A percentile compares a stretch with the other conserved stretches of the same genome.
phyloP scores from a whole-genome alignment of 768 basidiomycete species.

The Tylopilus sp. region DNA sequence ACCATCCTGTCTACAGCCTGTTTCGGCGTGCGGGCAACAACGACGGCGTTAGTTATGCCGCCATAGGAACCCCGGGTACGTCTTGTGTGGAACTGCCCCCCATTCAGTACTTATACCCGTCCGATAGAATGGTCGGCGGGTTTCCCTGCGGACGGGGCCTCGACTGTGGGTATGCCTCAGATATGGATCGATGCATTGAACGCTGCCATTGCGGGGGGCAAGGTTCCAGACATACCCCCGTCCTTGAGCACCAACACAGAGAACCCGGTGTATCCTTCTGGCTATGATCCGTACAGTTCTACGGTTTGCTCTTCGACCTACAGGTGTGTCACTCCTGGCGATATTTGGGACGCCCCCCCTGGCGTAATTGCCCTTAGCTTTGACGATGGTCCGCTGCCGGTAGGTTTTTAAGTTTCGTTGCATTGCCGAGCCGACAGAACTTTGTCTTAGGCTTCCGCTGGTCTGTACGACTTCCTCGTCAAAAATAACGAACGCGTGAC shows the following conservation, averaged over 20 bases:
- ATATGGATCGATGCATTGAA: constrained; percentile 72
- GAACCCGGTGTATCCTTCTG: constrained; percentile 37
- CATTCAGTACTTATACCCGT: neutral
- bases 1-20: constrained; percentile 58
- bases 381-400: constrained; percentile 74
- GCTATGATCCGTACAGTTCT: constrained; percentile 40
- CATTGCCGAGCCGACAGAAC: constrained; percentile 1
- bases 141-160: constrained; percentile 55
- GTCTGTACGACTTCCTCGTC: constrained; percentile 64
- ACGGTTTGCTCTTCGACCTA: constrained; percentile 75
- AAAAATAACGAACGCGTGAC: constrained; percentile 68
- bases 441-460: constrained; percentile 34
- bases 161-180: constrained; percentile 51
- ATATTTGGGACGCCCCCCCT: constrained; percentile 74
- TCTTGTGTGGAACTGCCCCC: neutral
- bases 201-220: constrained; percentile 60
- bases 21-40: constrained; percentile 49
- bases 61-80: constrained; percentile 60
- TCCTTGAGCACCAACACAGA: constrained; percentile 36
- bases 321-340: constrained; percentile 58
- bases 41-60: constrained; percentile 50
- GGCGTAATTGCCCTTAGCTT: constrained; percentile 66
- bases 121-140: constrained; percentile 56
- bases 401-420: constrained; percentile 20
- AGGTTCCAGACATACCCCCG: constrained; percentile 66